These are phyloP conservation scores for Pseudocercospora fijiensis DNA, from an alignment of 2,329 filamentous ascomycete species.

Conservation along the genomic window DNA sequence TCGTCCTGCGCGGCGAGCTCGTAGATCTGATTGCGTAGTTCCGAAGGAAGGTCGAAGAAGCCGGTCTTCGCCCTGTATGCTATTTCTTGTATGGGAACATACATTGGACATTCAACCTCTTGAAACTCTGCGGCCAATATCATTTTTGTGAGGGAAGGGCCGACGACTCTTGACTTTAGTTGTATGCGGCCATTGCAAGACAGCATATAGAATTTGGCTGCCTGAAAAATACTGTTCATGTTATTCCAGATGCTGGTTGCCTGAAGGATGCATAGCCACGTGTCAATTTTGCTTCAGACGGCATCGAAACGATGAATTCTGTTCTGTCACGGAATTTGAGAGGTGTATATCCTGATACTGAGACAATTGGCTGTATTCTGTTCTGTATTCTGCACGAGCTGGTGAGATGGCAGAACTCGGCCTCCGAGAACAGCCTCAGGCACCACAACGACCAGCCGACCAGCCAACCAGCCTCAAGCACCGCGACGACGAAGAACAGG, in stretches of 20 bases:
- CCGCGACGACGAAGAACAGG: no score
- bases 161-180: background rate
- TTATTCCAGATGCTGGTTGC: background rate
- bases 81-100: background rate
- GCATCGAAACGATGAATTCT: background rate
- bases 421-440: no score
- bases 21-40: slow-evolving; percentile 23
- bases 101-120: background rate
- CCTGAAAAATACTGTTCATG: background rate
- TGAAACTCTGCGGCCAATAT: background rate
- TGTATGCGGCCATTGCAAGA: background rate
- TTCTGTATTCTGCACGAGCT: no score
- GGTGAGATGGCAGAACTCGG: no score
- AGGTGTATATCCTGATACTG: background rate
- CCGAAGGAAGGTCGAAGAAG: slow-evolving; percentile 14
- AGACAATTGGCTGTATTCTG: no score
- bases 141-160: background rate
- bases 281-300: background rate
- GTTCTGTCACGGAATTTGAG: background rate
- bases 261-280: background rate
- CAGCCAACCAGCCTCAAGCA: no score
- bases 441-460: no score
- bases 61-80: background rate
- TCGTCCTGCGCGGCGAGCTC: background rate
- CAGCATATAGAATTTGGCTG: background rate